Percentiles rank a stretch among this genome's conserved stretches.
phyloP scores from a whole-genome alignment of 2,329 filamentous ascomycete genomes.

The Penicillium griseofulvum region DNA sequence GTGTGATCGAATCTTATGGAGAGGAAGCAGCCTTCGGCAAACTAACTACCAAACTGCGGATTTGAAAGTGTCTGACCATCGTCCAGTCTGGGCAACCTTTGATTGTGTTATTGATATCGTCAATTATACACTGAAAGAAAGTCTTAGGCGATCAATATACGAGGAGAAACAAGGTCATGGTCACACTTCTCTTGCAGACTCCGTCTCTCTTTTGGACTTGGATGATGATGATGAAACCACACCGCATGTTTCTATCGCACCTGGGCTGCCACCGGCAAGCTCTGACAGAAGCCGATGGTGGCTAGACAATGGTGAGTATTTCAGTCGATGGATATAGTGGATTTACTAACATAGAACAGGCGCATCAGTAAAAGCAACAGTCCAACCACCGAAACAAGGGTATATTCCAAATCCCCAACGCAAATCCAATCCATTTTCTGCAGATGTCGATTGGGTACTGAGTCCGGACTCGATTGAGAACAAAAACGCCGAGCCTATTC shows the following conservation, averaged over 20 bases:
- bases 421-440: conserved; percentile 76
- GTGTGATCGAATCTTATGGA: conserved; percentile 90
- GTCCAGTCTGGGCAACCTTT: conserved; percentile 91
- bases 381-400: conserved; percentile 63
- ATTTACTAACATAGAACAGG: conserved; percentile 42
- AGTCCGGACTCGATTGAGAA: conserved; percentile 9
- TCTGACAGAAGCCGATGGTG: conserved; percentile 64
- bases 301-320: conserved; percentile 56
- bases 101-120: conserved; percentile 78
- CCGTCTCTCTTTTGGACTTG: conserved; percentile 22
- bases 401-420: conserved; percentile 70
- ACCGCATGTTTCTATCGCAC: conserved; percentile 78
- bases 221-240: conserved; percentile 76
- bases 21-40: conserved; percentile 79
- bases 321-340: background rate
- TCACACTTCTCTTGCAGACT: conserved; percentile 41
- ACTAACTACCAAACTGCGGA: conserved; percentile 78
- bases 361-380: conserved; percentile 69
- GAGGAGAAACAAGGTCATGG: conserved; percentile 63
- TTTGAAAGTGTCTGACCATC: conserved; percentile 87
- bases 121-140: conserved; percentile 69
- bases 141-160: conserved; percentile 73
- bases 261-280: conserved; percentile 65
- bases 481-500: conserved; percentile 11
- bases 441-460: conserved; percentile 73